These are phyloP conservation scores for Ceratocystis eucalypticola DNA, from an alignment of 2,329 filamentous ascomycete species.

Conservation along the genomic window DNA sequence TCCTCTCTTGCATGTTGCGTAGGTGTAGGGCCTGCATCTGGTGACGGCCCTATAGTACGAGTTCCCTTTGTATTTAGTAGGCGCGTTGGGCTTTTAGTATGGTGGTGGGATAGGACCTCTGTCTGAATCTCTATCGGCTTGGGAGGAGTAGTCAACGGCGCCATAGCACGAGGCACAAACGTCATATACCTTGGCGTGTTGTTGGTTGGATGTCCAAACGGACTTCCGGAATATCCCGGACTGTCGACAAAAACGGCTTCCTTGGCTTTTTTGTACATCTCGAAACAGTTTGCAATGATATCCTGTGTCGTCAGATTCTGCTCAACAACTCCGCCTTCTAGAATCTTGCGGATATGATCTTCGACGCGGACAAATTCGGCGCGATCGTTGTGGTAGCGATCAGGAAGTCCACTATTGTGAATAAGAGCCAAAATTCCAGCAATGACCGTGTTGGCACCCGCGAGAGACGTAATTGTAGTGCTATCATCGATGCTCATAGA, in stretches of 20 bases:
- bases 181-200: not conserved
- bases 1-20: not conserved
- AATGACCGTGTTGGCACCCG: slow-evolving; percentile 36
- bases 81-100: not conserved
- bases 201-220: not conserved
- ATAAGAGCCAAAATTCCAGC: slow-evolving; percentile 38
- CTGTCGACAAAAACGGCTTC: slow-evolving; percentile 36
- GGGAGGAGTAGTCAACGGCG: not conserved
- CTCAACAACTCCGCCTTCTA: slow-evolving; percentile 36
- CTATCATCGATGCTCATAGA: slow-evolving; percentile 29
- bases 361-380: slow-evolving; percentile 38
- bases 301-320: slow-evolving; percentile 33
- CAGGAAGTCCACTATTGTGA: slow-evolving; percentile 41
- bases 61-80: not conserved
- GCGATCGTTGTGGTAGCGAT: slow-evolving; percentile 37
- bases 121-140: not conserved
- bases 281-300: slow-evolving; percentile 35
- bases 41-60: not conserved
- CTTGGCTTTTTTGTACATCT: slow-evolving; percentile 34
- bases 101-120: not conserved
- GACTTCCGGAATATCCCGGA: slow-evolving; percentile 23
- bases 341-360: slow-evolving; percentile 36
- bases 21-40: not conserved
- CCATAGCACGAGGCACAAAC: not conserved
- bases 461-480: slow-evolving; percentile 36